Evolutionary conservation across 495 filamentous ascomycete species (phyloP).

Genomic region (Xylaria palmicola): DNA sequence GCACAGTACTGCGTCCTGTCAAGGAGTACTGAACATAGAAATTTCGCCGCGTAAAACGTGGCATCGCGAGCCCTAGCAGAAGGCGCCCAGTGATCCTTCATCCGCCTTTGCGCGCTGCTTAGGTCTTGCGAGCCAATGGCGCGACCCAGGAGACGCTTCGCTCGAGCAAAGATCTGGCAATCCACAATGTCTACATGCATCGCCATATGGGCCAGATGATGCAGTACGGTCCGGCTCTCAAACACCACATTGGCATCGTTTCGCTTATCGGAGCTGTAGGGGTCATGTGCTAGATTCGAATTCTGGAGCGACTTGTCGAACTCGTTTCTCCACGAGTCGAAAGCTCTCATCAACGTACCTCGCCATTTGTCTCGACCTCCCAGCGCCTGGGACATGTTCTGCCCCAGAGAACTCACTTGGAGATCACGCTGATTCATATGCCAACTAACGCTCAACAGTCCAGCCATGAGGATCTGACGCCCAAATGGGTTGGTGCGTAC

Average conservation of each 20-base stretch:
- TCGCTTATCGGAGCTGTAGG: slow-evolving; percentile 46
- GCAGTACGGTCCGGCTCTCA: slow-evolving; percentile 82
- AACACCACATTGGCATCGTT: slow-evolving; percentile 75
- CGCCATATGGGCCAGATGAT: slow-evolving; percentile 94
- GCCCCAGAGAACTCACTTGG: slow-evolving; percentile 84
- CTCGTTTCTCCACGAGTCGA: slow-evolving; percentile 92
- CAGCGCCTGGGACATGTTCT: slow-evolving; percentile 69
- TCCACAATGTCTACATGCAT: slow-evolving; percentile 98
- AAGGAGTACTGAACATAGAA: slow-evolving; percentile 76
- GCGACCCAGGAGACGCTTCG: slow-evolving; percentile 78
- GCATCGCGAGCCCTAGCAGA: slow-evolving; percentile 90
- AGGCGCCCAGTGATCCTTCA: slow-evolving; percentile 88
- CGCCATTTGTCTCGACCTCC: slow-evolving; percentile 94
- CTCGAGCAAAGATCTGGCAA: slow-evolving; percentile 92
- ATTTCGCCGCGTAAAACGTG: slow-evolving; percentile 88
- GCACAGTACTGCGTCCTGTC: slow-evolving; percentile 67
- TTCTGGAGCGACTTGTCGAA: slow-evolving; percentile 77
- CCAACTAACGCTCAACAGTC: slow-evolving; percentile 90
- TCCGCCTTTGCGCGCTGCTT: slow-evolving; percentile 73
- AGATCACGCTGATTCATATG: slow-evolving; percentile 97
- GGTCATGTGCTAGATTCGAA: slow-evolving; percentile 43
- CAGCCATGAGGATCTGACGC: slow-evolving; percentile 93
- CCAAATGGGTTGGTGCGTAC: slow-evolving; percentile 95
- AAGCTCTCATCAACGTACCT: slow-evolving; percentile 79
- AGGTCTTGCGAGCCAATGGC: slow-evolving; percentile 82